Evolutionary conservation across 2,329 filamentous ascomycete genomes (phyloP), one percentile per base, ranked within the genome.

Genomic region (Fusarium praegraminearum): DNA sequence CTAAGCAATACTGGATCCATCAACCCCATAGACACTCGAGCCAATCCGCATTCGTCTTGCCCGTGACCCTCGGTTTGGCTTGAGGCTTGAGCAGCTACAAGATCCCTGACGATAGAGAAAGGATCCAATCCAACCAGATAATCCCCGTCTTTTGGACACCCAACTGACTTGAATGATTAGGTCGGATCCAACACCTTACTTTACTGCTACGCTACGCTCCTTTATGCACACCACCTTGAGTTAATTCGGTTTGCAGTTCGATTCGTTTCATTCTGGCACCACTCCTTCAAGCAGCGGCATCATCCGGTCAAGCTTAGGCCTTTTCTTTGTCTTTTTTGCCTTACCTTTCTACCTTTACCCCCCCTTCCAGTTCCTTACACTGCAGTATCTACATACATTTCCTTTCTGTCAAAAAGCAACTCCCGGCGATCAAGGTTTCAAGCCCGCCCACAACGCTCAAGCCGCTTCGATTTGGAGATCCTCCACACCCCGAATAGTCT

Each of bases 21-120:
- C 52, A 46, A 63, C 67, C 67, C 67, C 67, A 50, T 69, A 63
- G 62, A 40, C 62, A 52, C 58, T 50, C 38, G 47, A 56, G 50
- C 67, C 67, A 69, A 69, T 69, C 67, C 66, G 66, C 67, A 58
- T 70, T 55, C 62, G 57, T 63, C 56, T 47, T 67, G 62, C 41
- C 28, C 32, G 36, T 56, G 60, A 62, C 60, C 53, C 65, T 64
- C 50, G 59, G 58, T 52, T 65, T 60, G 60, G 40, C 38, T 68
- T 41, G 35, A 51, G 60, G 40, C 38, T 68, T 41, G 35, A 51
- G 49, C 35, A 51, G 33, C 45, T 33, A 55, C 30, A 54, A 57
- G 59, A 65, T 35, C 40, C 52, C 41, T 55, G 52, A 65, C 66
- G 51, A 62, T 38, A 69, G 65, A 69, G 41, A 55, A 51, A 57